Conservation (phyloP, 768 basidiomycete species). For the Neoboletus magnificus region DNA sequence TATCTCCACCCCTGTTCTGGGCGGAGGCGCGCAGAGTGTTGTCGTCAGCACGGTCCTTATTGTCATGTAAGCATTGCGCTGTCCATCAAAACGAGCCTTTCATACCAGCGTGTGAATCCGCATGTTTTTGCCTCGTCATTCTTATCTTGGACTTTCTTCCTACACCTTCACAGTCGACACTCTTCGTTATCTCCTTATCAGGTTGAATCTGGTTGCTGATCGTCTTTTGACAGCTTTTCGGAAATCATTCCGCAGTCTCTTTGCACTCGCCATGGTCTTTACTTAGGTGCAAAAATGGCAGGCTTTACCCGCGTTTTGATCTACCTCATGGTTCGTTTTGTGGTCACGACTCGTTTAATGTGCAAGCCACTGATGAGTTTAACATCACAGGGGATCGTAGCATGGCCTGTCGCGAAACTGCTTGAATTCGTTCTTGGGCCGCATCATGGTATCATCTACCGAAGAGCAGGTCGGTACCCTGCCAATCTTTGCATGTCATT, state of each 20-base stretch:
- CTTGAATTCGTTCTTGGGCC: conserved; percentile 74
- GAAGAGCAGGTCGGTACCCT: conserved; percentile 54
- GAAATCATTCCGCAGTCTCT: conserved; percentile 92
- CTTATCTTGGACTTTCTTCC: neutral
- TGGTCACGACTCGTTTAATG: neutral
- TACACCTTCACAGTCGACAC: neutral
- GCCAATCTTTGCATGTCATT: neutral
- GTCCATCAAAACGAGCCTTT: neutral
- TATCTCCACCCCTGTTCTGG: conserved; percentile 75
- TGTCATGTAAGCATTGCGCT: conserved; percentile 64
- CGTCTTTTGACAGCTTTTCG: conserved; percentile 55
- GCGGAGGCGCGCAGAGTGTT: conserved; percentile 75
- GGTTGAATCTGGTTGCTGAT: neutral
- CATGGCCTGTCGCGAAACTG: conserved; percentile 85
- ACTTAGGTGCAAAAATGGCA: conserved; percentile 86
- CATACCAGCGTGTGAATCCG: neutral
- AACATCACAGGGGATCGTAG: conserved; percentile 54
- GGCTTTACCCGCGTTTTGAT: conserved; percentile 64
- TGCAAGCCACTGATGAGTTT: neutral
- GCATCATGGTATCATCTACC: conserved; percentile 90
- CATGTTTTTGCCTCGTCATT: neutral
- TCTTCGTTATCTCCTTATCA: neutral
- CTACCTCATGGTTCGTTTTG: conserved; percentile 51
- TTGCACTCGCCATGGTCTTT: conserved; percentile 88
- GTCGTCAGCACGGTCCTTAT: conserved; percentile 81